Evolutionary conservation across 192 early-diverging fungal genomes (phyloP).

Genomic region (Gamsiella multidivaricata): DNA sequence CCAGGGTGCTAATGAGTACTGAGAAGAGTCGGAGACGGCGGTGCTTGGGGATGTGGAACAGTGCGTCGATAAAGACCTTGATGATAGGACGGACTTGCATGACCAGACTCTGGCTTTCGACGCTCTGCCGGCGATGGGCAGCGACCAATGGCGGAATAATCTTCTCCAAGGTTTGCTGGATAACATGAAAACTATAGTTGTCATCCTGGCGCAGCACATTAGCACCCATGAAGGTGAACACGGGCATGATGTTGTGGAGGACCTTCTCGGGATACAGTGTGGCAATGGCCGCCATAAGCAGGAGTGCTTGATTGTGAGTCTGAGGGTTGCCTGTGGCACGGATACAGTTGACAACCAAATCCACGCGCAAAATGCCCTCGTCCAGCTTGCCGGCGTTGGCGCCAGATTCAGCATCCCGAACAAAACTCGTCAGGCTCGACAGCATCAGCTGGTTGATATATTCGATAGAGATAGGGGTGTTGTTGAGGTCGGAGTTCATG

Average conservation of each 20-base stretch:
- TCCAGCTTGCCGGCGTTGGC: constrained; percentile 56
- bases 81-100: constrained; percentile 79
- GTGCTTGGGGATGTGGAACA: constrained; percentile 93
- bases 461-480: constrained; percentile 73
- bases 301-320: constrained; percentile 90
- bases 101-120: constrained; percentile 43
- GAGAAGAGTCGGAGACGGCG: constrained; percentile 89
- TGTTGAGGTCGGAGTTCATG: constrained; percentile 60
- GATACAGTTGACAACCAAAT: constrained; percentile 89
- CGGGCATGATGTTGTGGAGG: constrained; percentile 92
- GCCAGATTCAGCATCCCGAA: constrained; percentile 53
- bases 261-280: constrained; percentile 84
- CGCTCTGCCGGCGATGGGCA: constrained; percentile 56
- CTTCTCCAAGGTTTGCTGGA: constrained; percentile 88
- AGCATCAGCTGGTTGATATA: constrained; percentile 91
- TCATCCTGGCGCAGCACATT: constrained; percentile 96
- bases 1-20: constrained; percentile 83
- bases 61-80: constrained; percentile 91
- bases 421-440: constrained; percentile 67
- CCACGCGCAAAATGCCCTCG: constrained; percentile 82
- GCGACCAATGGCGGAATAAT: constrained; percentile 84
- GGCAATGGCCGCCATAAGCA: constrained; percentile 90
- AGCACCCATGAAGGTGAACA: constrained; percentile 98
- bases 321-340: constrained; percentile 92
- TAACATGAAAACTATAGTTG: constrained; percentile 95